phyloP scores from a whole-genome alignment of 345 rosid species.

The Luvunga scandens region DNA sequence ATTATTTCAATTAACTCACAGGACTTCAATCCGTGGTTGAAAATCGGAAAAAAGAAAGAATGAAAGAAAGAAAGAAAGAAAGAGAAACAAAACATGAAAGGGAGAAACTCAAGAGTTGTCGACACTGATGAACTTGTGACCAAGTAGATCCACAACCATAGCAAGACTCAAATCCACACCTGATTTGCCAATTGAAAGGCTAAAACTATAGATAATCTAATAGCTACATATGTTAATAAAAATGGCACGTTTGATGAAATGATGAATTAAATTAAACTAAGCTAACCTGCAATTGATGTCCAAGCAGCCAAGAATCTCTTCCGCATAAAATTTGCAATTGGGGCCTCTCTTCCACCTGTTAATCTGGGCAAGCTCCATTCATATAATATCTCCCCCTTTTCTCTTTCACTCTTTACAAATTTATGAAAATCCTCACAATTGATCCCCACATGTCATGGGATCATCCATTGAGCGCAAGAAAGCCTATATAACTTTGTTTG shows the following conservation, averaged over 20 bases:
- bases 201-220: too few species aligned
- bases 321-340: slow-evolving; percentile 38
- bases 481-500: not conserved
- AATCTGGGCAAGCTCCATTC: slow-evolving; percentile 40
- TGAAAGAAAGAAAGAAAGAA: too few species aligned
- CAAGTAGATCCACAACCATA: slow-evolving; percentile 39
- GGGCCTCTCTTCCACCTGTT: slow-evolving; percentile 45
- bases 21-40: too few species aligned
- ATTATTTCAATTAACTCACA: not conserved
- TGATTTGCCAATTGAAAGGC: not conserved
- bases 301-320: slow-evolving; percentile 32
- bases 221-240: too few species aligned
- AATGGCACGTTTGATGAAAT: too few species aligned
- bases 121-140: slow-evolving; percentile 8
- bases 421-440: slow-evolving; percentile 37
- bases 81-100: too few species aligned
- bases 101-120: too few species aligned
- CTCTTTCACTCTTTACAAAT: slow-evolving; percentile 16
- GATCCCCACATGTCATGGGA: slow-evolving; percentile 34
- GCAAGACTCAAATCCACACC: slow-evolving; percentile 47
- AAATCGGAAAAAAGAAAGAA: too few species aligned
- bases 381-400: slow-evolving; percentile 32
- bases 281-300: slow-evolving; percentile 45
- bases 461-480: slow-evolving; percentile 32
- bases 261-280: not conserved